phyloP scores from a whole-genome alignment of 2,329 filamentous ascomycete species.

The Calonectria montana region DNA sequence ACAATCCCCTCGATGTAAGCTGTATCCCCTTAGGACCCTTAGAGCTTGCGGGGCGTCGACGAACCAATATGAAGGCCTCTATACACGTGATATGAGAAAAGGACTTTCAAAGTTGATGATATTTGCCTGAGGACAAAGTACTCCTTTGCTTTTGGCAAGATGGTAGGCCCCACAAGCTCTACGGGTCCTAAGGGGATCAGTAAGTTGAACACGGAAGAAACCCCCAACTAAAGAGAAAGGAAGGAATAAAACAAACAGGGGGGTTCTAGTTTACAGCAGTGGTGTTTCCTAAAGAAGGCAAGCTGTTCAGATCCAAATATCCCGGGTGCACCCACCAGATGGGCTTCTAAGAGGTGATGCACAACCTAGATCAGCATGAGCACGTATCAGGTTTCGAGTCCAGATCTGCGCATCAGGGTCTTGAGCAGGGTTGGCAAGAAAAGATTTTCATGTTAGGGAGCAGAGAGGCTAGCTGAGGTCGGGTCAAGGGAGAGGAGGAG shows the following conservation, averaged over 20 bases:
- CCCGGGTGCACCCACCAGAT: background rate
- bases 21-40: too few species aligned
- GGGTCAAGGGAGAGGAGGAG: background rate
- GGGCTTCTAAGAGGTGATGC: background rate
- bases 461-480: background rate
- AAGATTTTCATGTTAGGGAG: background rate
- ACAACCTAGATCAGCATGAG: background rate
- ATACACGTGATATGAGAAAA: too few species aligned
- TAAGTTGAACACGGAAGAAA: too few species aligned
- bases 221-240: too few species aligned
- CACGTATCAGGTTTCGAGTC: background rate
- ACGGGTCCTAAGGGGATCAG: too few species aligned
- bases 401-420: background rate
- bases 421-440: background rate
- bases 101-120: too few species aligned
- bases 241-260: background rate
- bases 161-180: too few species aligned
- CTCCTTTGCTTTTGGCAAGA: too few species aligned
- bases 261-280: background rate
- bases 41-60: too few species aligned
- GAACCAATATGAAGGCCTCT: too few species aligned
- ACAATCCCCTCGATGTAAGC: too few species aligned
- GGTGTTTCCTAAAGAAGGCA: background rate
- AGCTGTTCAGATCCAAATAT: background rate
- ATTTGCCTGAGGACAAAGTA: too few species aligned